These are phyloP conservation scores for Priceomyces castillae DNA, from an alignment of 805 yeast genomes.

Conservation along the genomic window DNA sequence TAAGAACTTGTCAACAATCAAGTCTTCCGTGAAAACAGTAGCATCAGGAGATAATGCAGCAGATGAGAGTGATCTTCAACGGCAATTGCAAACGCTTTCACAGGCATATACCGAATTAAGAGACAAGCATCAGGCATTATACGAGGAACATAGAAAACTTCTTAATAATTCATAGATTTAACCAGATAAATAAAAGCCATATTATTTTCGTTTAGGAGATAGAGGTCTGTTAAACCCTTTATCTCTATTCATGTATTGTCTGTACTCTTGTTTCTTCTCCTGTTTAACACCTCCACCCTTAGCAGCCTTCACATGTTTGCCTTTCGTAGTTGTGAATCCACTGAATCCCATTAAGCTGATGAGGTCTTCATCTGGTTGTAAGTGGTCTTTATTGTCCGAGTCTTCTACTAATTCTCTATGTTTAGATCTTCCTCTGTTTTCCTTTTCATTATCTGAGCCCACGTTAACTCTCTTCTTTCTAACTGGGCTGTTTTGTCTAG, in stretches of 20 bases:
- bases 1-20: conserved; percentile 38
- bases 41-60: conserved; percentile 6
- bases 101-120: conserved; percentile 59
- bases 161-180: conserved; percentile 14
- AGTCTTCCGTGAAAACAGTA: conserved; percentile 35
- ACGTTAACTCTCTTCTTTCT: conserved; percentile 3
- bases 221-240: conserved; percentile 56
- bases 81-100: conserved; percentile 49
- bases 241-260: conserved; percentile 59
- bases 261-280: conserved; percentile 43
- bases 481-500: background rate
- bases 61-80: conserved; percentile 31
- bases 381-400: background rate
- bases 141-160: conserved; percentile 46
- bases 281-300: conserved; percentile 43
- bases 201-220: conserved; percentile 39
- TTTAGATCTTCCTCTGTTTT: conserved; percentile 23
- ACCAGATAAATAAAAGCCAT: background rate
- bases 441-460: conserved; percentile 15
- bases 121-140: conserved; percentile 57
- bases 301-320: conserved; percentile 51
- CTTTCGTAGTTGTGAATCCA: conserved; percentile 54
- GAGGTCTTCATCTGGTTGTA: conserved; percentile 27
- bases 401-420: conserved; percentile 13
- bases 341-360: conserved; percentile 56